phyloP scores from a whole-genome alignment of 371 early-diverging fungal species.

The Mucor velutinosus region DNA sequence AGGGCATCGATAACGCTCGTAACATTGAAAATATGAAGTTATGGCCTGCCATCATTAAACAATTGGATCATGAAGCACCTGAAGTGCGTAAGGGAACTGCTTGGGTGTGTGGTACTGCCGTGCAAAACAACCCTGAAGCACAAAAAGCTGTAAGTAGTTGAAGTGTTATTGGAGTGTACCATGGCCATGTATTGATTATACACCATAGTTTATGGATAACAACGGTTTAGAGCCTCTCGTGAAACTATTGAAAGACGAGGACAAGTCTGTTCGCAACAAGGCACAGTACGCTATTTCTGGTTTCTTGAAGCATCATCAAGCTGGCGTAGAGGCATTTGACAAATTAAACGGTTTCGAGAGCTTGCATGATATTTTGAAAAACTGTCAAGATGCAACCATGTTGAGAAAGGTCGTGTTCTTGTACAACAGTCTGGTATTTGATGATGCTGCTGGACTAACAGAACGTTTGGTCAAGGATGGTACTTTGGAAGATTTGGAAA shows the following conservation, averaged over 20 bases:
- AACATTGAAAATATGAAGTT: conserved; percentile 87
- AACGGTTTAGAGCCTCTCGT: conserved; percentile 65
- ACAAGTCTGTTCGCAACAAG: conserved; percentile 68
- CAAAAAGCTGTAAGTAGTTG: conserved; percentile 68
- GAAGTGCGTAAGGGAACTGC: conserved; percentile 73
- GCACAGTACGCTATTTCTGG: conserved; percentile 81
- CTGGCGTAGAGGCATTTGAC: conserved; percentile 64
- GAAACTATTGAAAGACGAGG: conserved; percentile 55
- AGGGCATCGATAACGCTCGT: conserved; percentile 93
- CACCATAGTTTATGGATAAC: conserved; percentile 59
- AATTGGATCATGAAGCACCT: conserved; percentile 56
- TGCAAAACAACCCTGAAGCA: conserved; percentile 90
- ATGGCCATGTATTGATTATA: background rate
- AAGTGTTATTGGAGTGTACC: background rate
- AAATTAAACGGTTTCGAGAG: conserved; percentile 54
- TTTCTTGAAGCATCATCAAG: conserved; percentile 68
- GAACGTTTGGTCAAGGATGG: conserved; percentile 29
- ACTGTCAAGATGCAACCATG: conserved; percentile 40
- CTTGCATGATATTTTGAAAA: conserved; percentile 50
- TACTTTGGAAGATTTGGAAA: conserved; percentile 41
- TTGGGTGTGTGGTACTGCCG: conserved; percentile 93
- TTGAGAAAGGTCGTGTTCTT: conserved; percentile 68
- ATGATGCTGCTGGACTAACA: conserved; percentile 39
- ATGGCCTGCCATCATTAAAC: conserved; percentile 79
- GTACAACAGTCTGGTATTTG: conserved; percentile 62